Percentiles rank a stretch among this genome's conserved stretches.
phyloP scores from a whole-genome alignment of 208 protist species.

The Porcisia hertigi region DNA sequence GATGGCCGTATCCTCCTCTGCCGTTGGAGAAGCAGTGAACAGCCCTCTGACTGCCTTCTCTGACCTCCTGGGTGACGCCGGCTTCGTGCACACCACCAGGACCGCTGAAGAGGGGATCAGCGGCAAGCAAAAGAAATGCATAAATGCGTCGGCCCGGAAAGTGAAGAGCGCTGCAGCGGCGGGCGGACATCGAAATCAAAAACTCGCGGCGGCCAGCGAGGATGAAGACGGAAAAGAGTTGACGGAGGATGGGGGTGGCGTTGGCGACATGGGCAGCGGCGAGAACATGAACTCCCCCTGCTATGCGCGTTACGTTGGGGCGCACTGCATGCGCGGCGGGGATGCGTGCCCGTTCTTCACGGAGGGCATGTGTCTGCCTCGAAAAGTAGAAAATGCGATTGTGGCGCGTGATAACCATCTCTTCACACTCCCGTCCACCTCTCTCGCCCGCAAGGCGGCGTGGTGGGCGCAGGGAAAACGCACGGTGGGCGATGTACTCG shows the following conservation, averaged over 20 bases:
- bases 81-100: constrained; percentile 23
- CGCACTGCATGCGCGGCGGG: constrained; percentile 68
- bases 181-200: constrained; percentile 12
- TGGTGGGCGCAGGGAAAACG: constrained; percentile 85
- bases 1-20: constrained; percentile 13
- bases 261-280: not conserved
- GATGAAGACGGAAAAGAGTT: constrained; percentile 4
- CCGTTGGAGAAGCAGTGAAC: not conserved
- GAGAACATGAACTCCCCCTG: constrained; percentile 24
- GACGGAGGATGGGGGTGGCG: not conserved
- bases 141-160: constrained; percentile 12
- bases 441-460: constrained; percentile 64
- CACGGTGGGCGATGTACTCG: constrained; percentile 68
- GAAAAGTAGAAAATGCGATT: constrained; percentile 69
- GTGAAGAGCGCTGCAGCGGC: constrained; percentile 13
- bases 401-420: constrained; percentile 76
- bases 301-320: constrained; percentile 62
- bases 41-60: constrained; percentile 24
- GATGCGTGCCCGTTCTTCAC: constrained; percentile 82
- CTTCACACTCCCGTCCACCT: constrained; percentile 81
- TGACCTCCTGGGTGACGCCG: constrained; percentile 23
- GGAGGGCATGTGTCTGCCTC: constrained; percentile 83
- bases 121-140: constrained; percentile 9
- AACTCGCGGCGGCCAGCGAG: not conserved
- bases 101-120: constrained; percentile 6